Evolutionary conservation across 768 basidiomycete genomes (phyloP).

Genomic region (Suillus fuscotomentosus): DNA sequence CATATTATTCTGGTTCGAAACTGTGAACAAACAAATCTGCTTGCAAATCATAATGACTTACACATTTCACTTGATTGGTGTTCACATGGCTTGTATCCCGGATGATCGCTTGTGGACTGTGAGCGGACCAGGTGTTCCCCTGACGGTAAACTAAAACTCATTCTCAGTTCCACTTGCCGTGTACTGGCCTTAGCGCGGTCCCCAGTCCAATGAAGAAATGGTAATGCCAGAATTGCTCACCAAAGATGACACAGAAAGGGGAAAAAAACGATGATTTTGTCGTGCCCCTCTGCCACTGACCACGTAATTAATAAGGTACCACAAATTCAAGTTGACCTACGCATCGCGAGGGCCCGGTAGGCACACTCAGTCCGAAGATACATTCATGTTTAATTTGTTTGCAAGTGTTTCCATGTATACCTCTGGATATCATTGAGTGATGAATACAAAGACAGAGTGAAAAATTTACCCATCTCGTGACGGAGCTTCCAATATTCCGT

Average conservation of each 20-base stretch:
- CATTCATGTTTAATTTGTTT: slow-evolving; percentile 70
- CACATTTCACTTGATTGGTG: slow-evolving; percentile 53
- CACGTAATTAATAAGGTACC: background rate
- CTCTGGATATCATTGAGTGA: slow-evolving; percentile 41
- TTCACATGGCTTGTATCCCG: slow-evolving; percentile 23
- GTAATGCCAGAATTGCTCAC: slow-evolving; percentile 69
- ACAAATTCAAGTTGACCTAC: background rate
- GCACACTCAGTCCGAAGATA: slow-evolving; percentile 21
- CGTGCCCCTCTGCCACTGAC: background rate
- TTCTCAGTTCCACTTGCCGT: slow-evolving; percentile 68
- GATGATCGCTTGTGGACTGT: slow-evolving; percentile 94
- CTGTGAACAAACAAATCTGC: slow-evolving; percentile 4
- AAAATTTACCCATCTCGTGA: slow-evolving; percentile 65
- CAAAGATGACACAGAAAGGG: slow-evolving; percentile 35
- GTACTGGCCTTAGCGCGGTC: slow-evolving; percentile 56
- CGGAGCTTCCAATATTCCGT: slow-evolving; percentile 82
- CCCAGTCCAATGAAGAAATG: slow-evolving; percentile 60
- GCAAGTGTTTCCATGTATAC: slow-evolving; percentile 86
- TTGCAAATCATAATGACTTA: slow-evolving; percentile 29
- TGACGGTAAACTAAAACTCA: background rate
- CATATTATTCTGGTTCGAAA: slow-evolving; percentile 49
- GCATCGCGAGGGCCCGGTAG: background rate
- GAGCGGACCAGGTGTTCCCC: slow-evolving; percentile 39
- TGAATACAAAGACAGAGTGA: background rate
- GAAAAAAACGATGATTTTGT: slow-evolving; percentile 24